A percentile compares a stretch with the other conserved stretches of the same genome.
These are phyloP conservation scores for Vitis hybrid DNA, from an alignment of 177 flowering plant species.

Conservation along the genomic window DNA sequence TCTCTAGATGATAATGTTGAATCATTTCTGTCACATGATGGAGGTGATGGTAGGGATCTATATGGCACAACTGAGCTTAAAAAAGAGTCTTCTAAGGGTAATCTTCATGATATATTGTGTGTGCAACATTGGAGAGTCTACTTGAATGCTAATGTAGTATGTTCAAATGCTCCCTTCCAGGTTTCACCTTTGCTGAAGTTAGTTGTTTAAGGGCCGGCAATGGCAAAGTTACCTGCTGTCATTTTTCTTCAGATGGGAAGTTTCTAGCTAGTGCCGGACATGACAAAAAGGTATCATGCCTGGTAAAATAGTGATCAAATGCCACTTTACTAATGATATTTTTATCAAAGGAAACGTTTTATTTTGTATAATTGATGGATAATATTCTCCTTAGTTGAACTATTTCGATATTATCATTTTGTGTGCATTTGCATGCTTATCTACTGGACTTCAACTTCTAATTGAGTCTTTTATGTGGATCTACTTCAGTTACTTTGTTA, in stretches of 20 bases:
- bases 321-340: too few species aligned
- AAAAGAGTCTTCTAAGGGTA: slow-evolving; percentile 74
- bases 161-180: slow-evolving; percentile 32
- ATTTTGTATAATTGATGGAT: too few species aligned
- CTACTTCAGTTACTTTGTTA: too few species aligned
- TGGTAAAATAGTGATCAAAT: not conserved
- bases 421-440: too few species aligned
- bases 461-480: too few species aligned
- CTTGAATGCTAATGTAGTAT: slow-evolving; percentile 1
- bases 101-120: slow-evolving; percentile 1
- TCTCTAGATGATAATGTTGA: slow-evolving; percentile 80
- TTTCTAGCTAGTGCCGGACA: slow-evolving; percentile 90
- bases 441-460: too few species aligned
- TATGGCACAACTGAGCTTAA: slow-evolving; percentile 68
- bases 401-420: too few species aligned
- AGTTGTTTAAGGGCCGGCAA: slow-evolving; percentile 62
- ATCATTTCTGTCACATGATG: slow-evolving; percentile 73
- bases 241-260: slow-evolving; percentile 94
- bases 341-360: too few species aligned
- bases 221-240: slow-evolving; percentile 80
- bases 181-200: slow-evolving; percentile 68
- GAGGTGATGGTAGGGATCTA: slow-evolving; percentile 68
- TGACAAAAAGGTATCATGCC: slow-evolving; percentile 72
- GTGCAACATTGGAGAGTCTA: not conserved
- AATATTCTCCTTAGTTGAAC: too few species aligned